Conservation (phyloP, 768 basidiomycete species). For the Lactarius sanguifluus region DNA sequence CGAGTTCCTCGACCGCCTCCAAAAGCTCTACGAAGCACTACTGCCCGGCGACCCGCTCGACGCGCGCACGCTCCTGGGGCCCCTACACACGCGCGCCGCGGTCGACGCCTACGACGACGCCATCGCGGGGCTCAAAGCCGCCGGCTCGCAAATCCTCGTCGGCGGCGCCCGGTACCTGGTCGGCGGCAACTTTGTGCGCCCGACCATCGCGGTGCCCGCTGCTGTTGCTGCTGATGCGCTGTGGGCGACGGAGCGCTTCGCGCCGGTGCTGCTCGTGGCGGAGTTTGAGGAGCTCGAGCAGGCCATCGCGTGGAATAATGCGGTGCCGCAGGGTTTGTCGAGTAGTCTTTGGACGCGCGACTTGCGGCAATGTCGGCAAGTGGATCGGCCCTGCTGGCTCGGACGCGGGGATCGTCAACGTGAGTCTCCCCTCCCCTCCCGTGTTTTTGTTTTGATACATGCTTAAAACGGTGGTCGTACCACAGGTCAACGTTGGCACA, state of each 20-base stretch:
- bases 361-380: slow-evolving; percentile 76
- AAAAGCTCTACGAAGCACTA: slow-evolving; percentile 68
- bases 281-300: slow-evolving; percentile 85
- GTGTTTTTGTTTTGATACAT: not conserved
- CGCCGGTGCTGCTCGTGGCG: slow-evolving; percentile 83
- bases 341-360: slow-evolving; percentile 91
- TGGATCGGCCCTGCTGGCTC: slow-evolving; percentile 91
- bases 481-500: slow-evolving; percentile 63
- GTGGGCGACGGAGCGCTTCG: slow-evolving; percentile 84
- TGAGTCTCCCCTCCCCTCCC: slow-evolving; percentile 37
- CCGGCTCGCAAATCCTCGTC: slow-evolving; percentile 73
- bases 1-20: slow-evolving; percentile 72
- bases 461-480: not conserved
- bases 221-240: slow-evolving; percentile 54
- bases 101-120: slow-evolving; percentile 65
- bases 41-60: slow-evolving; percentile 85
- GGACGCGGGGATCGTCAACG: slow-evolving; percentile 92
- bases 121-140: slow-evolving; percentile 56
- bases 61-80: slow-evolving; percentile 74
- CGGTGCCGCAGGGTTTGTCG: slow-evolving; percentile 88
- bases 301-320: slow-evolving; percentile 89
- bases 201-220: slow-evolving; percentile 74
- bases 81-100: slow-evolving; percentile 72
- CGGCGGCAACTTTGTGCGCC: slow-evolving; percentile 88
- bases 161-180: slow-evolving; percentile 62